Evolutionary conservation across 139 green algal genomes (phyloP).

Genomic region (Chlamydomonas eustigma): DNA sequence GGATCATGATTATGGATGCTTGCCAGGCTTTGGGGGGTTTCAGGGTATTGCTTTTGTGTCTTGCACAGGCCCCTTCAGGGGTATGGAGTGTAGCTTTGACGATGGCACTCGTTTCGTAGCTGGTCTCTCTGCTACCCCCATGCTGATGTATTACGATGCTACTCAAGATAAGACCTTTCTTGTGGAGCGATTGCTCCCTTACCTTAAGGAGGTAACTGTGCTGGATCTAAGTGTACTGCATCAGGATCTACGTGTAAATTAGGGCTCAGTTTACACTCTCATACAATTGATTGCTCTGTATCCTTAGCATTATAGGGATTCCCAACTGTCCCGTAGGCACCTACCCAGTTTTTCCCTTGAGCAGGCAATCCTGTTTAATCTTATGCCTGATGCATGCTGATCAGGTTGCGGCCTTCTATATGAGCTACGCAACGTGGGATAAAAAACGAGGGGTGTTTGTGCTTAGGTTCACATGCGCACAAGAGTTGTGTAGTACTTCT

Average conservation of each 20-base stretch:
- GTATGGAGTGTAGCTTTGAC: constrained; percentile 1
- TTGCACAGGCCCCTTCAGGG: not conserved
- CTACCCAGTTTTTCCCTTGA: too few relatives aligned
- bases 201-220: not conserved
- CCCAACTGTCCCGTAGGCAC: too few relatives aligned
- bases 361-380: too few relatives aligned
- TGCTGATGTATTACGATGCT: not conserved
- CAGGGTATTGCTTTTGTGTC: not conserved
- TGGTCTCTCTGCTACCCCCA: not conserved
- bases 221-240: too few relatives aligned
- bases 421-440: not conserved
- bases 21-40: not conserved
- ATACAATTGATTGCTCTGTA: too few relatives aligned
- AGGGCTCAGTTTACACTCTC: too few relatives aligned
- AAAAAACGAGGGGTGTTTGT: not conserved
- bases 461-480: not conserved
- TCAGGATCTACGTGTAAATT: too few relatives aligned
- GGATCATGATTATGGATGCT: not conserved
- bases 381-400: too few relatives aligned
- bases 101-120: not conserved
- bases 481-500: not conserved
- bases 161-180: not conserved
- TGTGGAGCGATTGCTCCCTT: not conserved
- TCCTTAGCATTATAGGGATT: too few relatives aligned
- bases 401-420: not conserved